phyloP scores from a whole-genome alignment of 495 filamentous ascomycete genomes.

The Podospora anserina region DNA sequence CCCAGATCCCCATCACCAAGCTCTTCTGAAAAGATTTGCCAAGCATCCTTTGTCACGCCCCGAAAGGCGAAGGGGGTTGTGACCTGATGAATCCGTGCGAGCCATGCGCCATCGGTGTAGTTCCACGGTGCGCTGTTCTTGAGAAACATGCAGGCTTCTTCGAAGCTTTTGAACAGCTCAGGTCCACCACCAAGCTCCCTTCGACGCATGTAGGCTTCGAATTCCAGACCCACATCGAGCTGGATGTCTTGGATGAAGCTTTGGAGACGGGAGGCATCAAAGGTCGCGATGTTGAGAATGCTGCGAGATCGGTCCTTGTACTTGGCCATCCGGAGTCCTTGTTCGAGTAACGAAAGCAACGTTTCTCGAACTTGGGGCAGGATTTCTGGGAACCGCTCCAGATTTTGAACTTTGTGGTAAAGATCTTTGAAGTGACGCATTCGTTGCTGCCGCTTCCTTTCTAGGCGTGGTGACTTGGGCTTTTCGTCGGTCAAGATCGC shows the following conservation, averaged over 20 bases:
- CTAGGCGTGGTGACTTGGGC: neutral
- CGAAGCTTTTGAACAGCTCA: slow-evolving; percentile 37
- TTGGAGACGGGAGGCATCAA: neutral
- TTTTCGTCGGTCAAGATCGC: neutral
- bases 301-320: neutral
- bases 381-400: slow-evolving; percentile 3
- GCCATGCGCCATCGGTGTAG: slow-evolving; percentile 51
- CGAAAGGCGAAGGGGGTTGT: slow-evolving; percentile 39
- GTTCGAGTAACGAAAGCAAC: neutral
- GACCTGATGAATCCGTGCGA: slow-evolving; percentile 46
- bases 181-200: neutral
- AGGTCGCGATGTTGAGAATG: neutral
- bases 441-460: neutral
- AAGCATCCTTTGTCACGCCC: slow-evolving; percentile 40
- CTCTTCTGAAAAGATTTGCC: slow-evolving; percentile 52
- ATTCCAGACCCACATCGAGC: neutral
- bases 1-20: slow-evolving; percentile 48
- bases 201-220: neutral
- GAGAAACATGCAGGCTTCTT: slow-evolving; percentile 44
- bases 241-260: neutral
- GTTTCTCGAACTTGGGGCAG: neutral
- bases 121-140: slow-evolving; percentile 45
- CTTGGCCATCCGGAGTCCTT: neutral
- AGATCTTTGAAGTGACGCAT: slow-evolving; percentile 2
- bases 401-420: slow-evolving; percentile 7